Evolutionary conservation across 208 protist species (phyloP).

Genomic region (Leishmania arabica): DNA sequence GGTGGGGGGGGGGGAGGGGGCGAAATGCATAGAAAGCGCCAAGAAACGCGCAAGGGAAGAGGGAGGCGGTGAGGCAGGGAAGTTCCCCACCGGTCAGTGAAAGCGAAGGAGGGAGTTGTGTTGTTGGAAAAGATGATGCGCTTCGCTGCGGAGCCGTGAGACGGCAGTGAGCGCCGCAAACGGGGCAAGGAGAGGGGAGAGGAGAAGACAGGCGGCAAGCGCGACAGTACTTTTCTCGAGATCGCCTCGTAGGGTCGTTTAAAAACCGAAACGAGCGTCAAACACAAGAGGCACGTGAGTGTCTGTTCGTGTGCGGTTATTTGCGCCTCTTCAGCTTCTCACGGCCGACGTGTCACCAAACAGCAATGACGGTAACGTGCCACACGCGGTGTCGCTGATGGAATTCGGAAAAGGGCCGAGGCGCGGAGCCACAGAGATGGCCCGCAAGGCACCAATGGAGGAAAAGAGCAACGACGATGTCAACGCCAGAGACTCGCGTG

Average conservation of each 20-base stretch:
- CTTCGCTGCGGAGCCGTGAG: neutral
- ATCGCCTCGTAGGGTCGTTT: neutral
- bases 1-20: no score
- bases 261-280: neutral
- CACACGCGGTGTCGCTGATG: neutral
- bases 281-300: neutral
- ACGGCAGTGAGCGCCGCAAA: neutral
- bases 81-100: neutral
- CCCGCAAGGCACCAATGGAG: neutral
- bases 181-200: neutral
- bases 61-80: neutral
- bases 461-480: neutral
- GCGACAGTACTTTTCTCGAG: neutral
- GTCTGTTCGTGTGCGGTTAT: neutral
- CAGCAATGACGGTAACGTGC: neutral
- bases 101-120: neutral
- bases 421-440: neutral
- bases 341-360: neutral
- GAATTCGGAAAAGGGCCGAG: neutral
- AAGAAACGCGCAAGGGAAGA: neutral
- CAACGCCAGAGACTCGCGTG: neutral
- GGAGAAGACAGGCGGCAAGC: neutral
- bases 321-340: neutral
- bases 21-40: neutral
- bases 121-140: neutral